Conservation (phyloP, 2,329 filamentous ascomycete species). For the Talaromyces sp. region DNA sequence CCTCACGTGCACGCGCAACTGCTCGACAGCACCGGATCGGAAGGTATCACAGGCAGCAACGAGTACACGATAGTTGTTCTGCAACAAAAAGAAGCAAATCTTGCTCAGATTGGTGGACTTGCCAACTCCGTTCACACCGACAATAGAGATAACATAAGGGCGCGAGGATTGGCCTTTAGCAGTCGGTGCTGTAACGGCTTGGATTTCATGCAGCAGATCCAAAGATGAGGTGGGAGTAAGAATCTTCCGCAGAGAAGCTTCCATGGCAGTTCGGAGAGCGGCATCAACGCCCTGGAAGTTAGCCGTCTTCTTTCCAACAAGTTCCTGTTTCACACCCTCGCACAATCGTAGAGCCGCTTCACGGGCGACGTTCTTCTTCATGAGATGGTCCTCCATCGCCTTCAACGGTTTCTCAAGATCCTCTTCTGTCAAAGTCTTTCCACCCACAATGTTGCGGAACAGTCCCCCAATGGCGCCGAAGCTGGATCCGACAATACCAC, state of each 20-base stretch:
- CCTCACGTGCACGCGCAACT: constrained; percentile 89
- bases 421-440: constrained; percentile 83
- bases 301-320: constrained; percentile 85
- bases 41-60: constrained; percentile 96
- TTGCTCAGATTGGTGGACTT: constrained; percentile 98
- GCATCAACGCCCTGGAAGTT: constrained; percentile 87
- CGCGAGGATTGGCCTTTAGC: constrained; percentile 64
- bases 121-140: constrained; percentile 96
- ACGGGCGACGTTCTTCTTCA: constrained; percentile 93
- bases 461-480: constrained; percentile 81
- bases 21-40: constrained; percentile 93
- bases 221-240: constrained; percentile 92
- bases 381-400: constrained; percentile 90
- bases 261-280: constrained; percentile 82
- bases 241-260: constrained; percentile 89
- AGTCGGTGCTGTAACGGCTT: constrained; percentile 68
- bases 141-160: constrained; percentile 96
- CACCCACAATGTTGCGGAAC: constrained; percentile 92
- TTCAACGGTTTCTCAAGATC: constrained; percentile 91
- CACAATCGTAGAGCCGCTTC: constrained; percentile 91
- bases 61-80: constrained; percentile 94
- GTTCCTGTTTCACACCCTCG: constrained; percentile 83
- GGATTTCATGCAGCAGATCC: constrained; percentile 90
- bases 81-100: constrained; percentile 94
- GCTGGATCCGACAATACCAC: constrained; percentile 73